A percentile compares a stretch with the other conserved stretches of the same genome.
Conservation (phyloP, 2,329 filamentous ascomycete species). For the Penicillium sp. region DNA sequence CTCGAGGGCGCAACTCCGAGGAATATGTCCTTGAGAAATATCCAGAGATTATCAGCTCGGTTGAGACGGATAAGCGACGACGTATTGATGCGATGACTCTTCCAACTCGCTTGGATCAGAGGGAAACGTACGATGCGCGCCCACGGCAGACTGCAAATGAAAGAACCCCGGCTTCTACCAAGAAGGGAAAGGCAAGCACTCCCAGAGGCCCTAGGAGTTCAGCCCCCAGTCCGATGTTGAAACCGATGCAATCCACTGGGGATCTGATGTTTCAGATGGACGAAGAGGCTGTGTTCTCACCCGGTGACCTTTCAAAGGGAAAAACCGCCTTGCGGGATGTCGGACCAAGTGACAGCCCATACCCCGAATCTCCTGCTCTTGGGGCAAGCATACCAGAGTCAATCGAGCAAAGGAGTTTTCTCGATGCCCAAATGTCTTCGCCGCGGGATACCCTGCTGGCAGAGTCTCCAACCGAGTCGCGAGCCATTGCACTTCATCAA, state of each 20-base stretch:
- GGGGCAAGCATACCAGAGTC: slow-evolving; percentile 35
- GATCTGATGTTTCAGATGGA: slow-evolving; percentile 97
- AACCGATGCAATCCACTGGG: slow-evolving; percentile 67
- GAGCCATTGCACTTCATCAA: slow-evolving; percentile 22
- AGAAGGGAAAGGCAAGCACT: slow-evolving; percentile 44
- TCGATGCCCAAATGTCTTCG: slow-evolving; percentile 36
- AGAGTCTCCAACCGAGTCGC: slow-evolving; percentile 31
- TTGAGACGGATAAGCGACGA: slow-evolving; percentile 56
- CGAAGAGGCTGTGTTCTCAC: slow-evolving; percentile 61
- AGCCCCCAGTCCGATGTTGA: slow-evolving; percentile 68
- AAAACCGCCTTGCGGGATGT: slow-evolving; percentile 31
- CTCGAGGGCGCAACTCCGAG: slow-evolving; percentile 74
- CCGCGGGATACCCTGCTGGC: slow-evolving; percentile 20
- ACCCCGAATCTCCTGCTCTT: slow-evolving; percentile 30
- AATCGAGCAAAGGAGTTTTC: slow-evolving; percentile 28
- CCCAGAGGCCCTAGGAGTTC: slow-evolving; percentile 48
- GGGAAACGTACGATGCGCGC: slow-evolving; percentile 69
- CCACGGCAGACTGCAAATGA: slow-evolving; percentile 67
- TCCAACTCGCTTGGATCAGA: slow-evolving; percentile 64
- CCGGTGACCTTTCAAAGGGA: slow-evolving; percentile 33
- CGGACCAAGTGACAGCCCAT: slow-evolving; percentile 24
- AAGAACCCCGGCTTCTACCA: slow-evolving; percentile 51
- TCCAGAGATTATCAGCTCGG: slow-evolving; percentile 46
- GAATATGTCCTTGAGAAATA: slow-evolving; percentile 49
- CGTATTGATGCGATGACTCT: slow-evolving; percentile 79